Base-by-base conservation (phyloP, 2,329 filamentous ascomycete genomes). In the Ophiostoma sp. region DNA sequence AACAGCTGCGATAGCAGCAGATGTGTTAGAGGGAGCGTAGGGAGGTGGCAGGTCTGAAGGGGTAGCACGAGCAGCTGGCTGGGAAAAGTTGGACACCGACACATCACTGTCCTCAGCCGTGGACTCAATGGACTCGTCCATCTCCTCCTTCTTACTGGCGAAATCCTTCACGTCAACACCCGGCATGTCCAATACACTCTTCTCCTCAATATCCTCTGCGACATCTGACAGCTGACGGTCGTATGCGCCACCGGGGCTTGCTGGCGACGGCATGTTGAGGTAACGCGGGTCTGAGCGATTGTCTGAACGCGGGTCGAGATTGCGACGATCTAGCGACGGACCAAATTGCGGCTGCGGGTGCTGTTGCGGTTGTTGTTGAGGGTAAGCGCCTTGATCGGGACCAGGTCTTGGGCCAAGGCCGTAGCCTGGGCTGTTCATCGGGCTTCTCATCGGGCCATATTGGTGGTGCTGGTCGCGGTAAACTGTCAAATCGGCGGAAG, bases 91-190 rank as follows among this genome's bases (percentile, higher is more conserved):
- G 27, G 27, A 9, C 9, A 27, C 11, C 36, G 55, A 60, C 4
- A 14, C 55, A 4, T 40, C 55, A 8, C 0, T 38, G 5, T 16
- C 27, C 7, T 12, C 7, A 55, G 49, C 11, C 27, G 18, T 27
- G 18, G 27, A 11, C 27, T 40, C 49, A 3, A 27, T 18, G 27
- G 55, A 12, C 55, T 36, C 55, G 7, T 27, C 27, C 27, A 11
- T 16, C 7, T 5, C 8, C 14, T 49, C 41, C 38, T 45, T 47
- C 58, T 63, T 52, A 36, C 11, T 49, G 45, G 64, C 67, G 64
- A 69, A 66, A 16, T 69, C 67, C n/a, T 58, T 69, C 36, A 66
- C 65, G 6, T 62, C 58, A 5, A 62, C 62, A 12, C 55, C 64
- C 4, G 45, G 36, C 47, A 58, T 44, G 38, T 58, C 65, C 1